These are phyloP conservation scores for Diplodia scrobiculata DNA, from an alignment of 2,329 filamentous ascomycete species.

Conservation along the genomic window DNA sequence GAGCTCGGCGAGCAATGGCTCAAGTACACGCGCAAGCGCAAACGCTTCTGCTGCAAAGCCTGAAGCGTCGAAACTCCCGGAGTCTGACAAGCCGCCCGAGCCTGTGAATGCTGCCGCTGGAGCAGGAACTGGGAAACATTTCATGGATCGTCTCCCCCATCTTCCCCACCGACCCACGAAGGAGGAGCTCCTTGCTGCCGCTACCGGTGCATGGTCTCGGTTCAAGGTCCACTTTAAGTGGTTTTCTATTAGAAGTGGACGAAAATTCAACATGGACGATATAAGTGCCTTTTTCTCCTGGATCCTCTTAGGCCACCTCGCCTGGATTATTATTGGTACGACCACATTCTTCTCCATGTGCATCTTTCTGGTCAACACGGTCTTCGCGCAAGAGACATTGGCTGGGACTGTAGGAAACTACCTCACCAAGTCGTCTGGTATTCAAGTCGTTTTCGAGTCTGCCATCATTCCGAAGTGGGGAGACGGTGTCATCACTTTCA, in stretches of 20 bases:
- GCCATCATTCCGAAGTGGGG: constrained; percentile 96
- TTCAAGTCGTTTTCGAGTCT: constrained; percentile 95
- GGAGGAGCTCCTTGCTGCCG: constrained; percentile 87
- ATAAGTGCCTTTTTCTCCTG: constrained; percentile 95
- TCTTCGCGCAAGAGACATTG: constrained; percentile 94
- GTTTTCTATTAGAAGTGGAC: constrained; percentile 90
- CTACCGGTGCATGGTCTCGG: constrained; percentile 89
- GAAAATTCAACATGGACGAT: constrained; percentile 94
- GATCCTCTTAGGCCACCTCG: constrained; percentile 88
- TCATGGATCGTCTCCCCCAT: constrained; percentile 58
- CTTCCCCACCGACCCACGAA: constrained; percentile 80
- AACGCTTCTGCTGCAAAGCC: constrained; percentile 32
- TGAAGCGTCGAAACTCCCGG: constrained; percentile 32
- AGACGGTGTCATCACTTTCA: constrained; percentile 92
- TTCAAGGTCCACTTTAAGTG: constrained; percentile 94
- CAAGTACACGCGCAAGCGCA: constrained; percentile 30
- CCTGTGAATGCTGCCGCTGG: constrained; percentile 35
- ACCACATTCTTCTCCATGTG: constrained; percentile 94
- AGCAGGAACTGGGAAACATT: constrained; percentile 43
- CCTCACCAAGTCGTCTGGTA: constrained; percentile 85
- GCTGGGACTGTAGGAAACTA: constrained; percentile 95
- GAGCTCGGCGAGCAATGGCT: constrained; percentile 41
- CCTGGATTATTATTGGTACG: constrained; percentile 95
- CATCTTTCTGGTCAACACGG: constrained; percentile 90
- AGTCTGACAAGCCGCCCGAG: constrained; percentile 33